Evolutionary conservation across 768 basidiomycete species (phyloP).

Genomic region (Serpula lacrymans): DNA sequence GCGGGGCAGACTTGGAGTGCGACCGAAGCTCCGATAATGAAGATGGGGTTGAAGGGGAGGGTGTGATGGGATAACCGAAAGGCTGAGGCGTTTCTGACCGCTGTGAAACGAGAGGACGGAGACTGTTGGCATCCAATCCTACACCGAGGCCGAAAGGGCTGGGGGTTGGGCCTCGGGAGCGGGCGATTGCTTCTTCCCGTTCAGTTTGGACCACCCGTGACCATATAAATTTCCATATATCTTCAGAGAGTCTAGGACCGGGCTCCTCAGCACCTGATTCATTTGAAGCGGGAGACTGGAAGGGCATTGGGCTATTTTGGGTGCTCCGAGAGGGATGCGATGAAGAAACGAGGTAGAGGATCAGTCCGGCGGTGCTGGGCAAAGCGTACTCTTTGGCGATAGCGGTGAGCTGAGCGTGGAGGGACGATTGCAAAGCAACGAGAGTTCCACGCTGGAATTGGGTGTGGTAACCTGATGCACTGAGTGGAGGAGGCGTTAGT

Average conservation of each 20-base stretch:
- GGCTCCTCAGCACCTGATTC: conserved; percentile 46
- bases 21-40: conserved; percentile 47
- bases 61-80: conserved; percentile 28
- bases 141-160: conserved; percentile 45
- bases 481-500: conserved; percentile 48
- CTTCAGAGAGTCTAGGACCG: conserved; percentile 83
- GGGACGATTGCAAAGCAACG: conserved; percentile 77
- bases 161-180: conserved; percentile 30
- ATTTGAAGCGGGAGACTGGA: conserved; percentile 10
- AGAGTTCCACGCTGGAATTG: conserved; percentile 84
- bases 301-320: conserved; percentile 14
- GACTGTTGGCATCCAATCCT: conserved; percentile 31
- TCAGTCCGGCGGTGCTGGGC: conserved; percentile 78
- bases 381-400: conserved; percentile 94
- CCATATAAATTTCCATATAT: conserved; percentile 90
- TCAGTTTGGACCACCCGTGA: conserved; percentile 63
- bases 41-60: conserved; percentile 48
- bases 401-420: conserved; percentile 78
- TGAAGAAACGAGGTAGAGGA: conserved; percentile 71
- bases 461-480: conserved; percentile 71
- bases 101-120: conserved; percentile 49
- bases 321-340: conserved; percentile 20
- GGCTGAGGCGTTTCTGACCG: conserved; percentile 33
- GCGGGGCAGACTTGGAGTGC: conserved; percentile 45
- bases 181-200: conserved; percentile 36